These are phyloP conservation scores for Clarireedia paspali DNA, from an alignment of 2,329 filamentous ascomycete genomes.

Conservation along the genomic window DNA sequence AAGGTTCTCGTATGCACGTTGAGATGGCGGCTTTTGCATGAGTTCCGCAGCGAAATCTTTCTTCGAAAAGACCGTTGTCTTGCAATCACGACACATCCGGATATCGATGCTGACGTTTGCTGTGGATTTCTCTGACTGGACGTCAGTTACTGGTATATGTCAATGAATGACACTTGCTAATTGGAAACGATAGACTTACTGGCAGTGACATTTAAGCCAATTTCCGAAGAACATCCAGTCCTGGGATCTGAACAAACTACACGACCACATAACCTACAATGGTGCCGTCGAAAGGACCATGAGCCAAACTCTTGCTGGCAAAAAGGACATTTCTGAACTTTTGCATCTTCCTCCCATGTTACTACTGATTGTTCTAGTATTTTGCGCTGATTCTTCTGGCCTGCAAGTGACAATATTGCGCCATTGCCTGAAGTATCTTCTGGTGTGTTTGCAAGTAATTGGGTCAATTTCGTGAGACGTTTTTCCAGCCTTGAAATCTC, in stretches of 20 bases:
- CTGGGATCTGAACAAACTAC: constrained; percentile 85
- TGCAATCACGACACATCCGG: constrained; percentile 89
- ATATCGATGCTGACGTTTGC: constrained; percentile 64
- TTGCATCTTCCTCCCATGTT: constrained; percentile 87
- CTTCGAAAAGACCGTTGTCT: constrained; percentile 58
- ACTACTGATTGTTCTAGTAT: constrained; percentile 85
- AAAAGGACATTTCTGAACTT: constrained; percentile 76
- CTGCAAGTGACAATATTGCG: constrained; percentile 49
- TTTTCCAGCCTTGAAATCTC: constrained; percentile 90
- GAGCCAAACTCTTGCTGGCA: constrained; percentile 93
- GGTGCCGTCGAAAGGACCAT: constrained; percentile 88
- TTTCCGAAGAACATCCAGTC: constrained; percentile 77
- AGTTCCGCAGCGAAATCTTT: constrained; percentile 58
- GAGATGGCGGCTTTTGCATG: constrained; percentile 48
- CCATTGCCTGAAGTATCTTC: constrained; percentile 50
- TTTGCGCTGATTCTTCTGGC: constrained; percentile 70
- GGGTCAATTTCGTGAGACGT: constrained; percentile 80
- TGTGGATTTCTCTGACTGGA: constrained; percentile 39
- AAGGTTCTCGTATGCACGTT: constrained; percentile 60
- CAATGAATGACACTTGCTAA: constrained; percentile 12
- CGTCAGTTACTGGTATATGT: constrained; percentile 30
- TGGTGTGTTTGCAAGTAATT: constrained; percentile 69
- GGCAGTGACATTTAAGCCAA: constrained; percentile 69
- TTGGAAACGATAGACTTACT: constrained; percentile 38
- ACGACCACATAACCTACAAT: constrained; percentile 87